These are phyloP conservation scores for Fusarium fracticaudum DNA, from an alignment of 2,329 filamentous ascomycete genomes.

Conservation along the genomic window DNA sequence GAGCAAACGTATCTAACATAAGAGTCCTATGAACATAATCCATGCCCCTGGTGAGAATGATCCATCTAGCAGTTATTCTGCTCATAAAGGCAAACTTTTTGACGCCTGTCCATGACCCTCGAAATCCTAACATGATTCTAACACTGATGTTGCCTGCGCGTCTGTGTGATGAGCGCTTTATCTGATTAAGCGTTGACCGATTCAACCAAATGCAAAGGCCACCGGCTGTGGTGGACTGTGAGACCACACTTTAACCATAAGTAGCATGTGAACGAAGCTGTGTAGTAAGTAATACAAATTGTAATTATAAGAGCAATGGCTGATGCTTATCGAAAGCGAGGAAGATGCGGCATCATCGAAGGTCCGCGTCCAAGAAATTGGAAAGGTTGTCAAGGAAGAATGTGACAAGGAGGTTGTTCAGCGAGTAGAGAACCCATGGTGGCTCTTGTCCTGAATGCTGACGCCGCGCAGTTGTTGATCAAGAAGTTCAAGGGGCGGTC, in stretches of 20 bases:
- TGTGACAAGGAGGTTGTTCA: slow-evolving; percentile 20
- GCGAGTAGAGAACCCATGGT: slow-evolving; percentile 22
- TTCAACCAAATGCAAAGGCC: slow-evolving; percentile 12
- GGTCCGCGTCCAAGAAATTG: slow-evolving; percentile 6
- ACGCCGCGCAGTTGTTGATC: slow-evolving; percentile 23
- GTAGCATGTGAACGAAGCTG: slow-evolving; percentile 20
- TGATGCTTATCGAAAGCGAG: slow-evolving; percentile 40
- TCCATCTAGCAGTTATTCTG: slow-evolving; percentile 15
- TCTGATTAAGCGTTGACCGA: slow-evolving; percentile 1
- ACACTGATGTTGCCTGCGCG: slow-evolving; percentile 26
- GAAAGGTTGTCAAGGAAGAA: slow-evolving; percentile 15
- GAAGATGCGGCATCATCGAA: slow-evolving; percentile 1
- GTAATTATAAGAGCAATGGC: slow-evolving; percentile 48
- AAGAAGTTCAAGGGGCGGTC: slow-evolving; percentile 48
- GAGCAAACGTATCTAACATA: slow-evolving; percentile 32
- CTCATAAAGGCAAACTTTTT: slow-evolving; percentile 8
- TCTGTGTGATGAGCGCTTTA: slow-evolving; percentile 14
- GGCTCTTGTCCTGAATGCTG: slow-evolving; percentile 26
- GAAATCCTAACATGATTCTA: slow-evolving; percentile 43
- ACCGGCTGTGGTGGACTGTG: background rate
- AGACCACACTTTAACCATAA: slow-evolving; percentile 9
- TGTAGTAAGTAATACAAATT: slow-evolving; percentile 41
- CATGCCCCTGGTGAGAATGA: slow-evolving; percentile 10
- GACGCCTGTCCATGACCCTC: slow-evolving; percentile 29
- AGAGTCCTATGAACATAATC: slow-evolving; percentile 30